phyloP scores from a whole-genome alignment of 805 yeast genomes.

The Kluyveromyces aestuarii region DNA sequence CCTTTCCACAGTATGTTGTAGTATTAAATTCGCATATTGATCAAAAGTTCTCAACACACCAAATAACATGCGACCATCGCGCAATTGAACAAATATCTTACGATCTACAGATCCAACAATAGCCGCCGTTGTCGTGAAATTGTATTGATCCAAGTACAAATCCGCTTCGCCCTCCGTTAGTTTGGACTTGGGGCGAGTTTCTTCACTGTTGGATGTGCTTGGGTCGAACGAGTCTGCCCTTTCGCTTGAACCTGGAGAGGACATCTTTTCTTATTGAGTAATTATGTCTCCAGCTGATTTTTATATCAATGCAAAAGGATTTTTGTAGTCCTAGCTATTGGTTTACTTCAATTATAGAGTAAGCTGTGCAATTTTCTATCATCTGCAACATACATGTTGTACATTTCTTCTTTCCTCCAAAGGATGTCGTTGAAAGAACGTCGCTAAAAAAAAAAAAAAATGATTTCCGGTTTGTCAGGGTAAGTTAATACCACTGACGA shows the following conservation, averaged over 20 bases:
- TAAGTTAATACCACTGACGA: too few species aligned
- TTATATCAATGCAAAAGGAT: too few species aligned
- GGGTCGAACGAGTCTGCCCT: not conserved
- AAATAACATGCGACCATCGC: slow-evolving; percentile 82
- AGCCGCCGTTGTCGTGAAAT: slow-evolving; percentile 87
- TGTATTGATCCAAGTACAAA: slow-evolving; percentile 66
- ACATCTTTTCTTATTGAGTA: not conserved
- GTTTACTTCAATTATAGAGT: too few species aligned
- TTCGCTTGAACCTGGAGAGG: not conserved
- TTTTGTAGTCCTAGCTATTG: not conserved
- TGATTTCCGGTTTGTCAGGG: not conserved
- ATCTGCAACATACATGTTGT: too few species aligned
- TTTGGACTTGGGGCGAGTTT: slow-evolving; percentile 9
- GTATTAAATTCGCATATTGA: slow-evolving; percentile 84
- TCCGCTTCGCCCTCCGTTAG: slow-evolving; percentile 39
- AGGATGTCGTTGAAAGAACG: not conserved
- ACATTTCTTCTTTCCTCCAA: too few species aligned
- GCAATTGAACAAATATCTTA: slow-evolving; percentile 69
- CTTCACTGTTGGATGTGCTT: not conserved
- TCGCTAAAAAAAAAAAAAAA: too few species aligned
- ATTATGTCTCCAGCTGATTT: not conserved
- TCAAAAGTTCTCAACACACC: slow-evolving; percentile 93
- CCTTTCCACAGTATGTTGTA: slow-evolving; percentile 86
- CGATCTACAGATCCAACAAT: slow-evolving; percentile 79
- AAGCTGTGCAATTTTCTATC: too few species aligned